Conservation (phyloP, 371 early-diverging fungal genomes). For the Dipsacomyces acuminosporus region DNA sequence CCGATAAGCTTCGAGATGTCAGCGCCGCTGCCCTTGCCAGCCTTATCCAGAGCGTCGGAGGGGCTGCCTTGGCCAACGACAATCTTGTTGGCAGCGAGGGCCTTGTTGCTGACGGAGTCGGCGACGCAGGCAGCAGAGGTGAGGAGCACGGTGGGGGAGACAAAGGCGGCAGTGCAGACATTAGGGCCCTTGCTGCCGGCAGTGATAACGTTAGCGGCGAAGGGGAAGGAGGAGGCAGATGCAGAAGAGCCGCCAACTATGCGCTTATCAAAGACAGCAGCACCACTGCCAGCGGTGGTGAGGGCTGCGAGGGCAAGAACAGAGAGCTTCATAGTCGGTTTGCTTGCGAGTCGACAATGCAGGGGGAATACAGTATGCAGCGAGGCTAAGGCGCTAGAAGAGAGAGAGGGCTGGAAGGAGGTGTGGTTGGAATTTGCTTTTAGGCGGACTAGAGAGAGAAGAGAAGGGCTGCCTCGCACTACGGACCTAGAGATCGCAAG, state of each 20-base stretch:
- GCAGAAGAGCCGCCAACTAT: constrained; percentile 23
- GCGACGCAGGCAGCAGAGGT: constrained; percentile 34
- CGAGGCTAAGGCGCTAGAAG: no score
- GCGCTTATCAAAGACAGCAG: constrained; percentile 9
- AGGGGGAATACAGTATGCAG: no score
- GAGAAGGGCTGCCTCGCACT: no score
- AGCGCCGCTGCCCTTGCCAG: constrained; percentile 3
- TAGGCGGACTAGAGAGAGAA: no score
- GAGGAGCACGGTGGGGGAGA: constrained; percentile 28
- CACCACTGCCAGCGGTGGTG: constrained; percentile 25
- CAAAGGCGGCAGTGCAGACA: constrained; percentile 36
- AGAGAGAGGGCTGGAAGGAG: no score
- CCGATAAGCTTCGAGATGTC: constrained; percentile 4
- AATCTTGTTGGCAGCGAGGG: constrained; percentile 14
- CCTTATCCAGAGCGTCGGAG: constrained; percentile 1
- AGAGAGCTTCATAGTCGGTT: constrained; percentile 31
- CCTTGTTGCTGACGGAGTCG: constrained; percentile 36
- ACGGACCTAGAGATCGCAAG: no score
- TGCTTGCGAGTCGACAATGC: no score
- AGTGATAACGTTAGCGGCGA: constrained; percentile 19
- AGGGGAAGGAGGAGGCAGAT: constrained; percentile 11
- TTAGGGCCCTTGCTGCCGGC: constrained; percentile 3
- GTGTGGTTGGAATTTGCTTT: no score
- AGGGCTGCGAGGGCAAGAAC: constrained; percentile 10
- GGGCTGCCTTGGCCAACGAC: constrained; percentile 32